Percentiles rank a stretch among this genome's conserved stretches.
Conservation (phyloP, 176 grass and related monocot genomes). For the Eleusine indica region DNA sequence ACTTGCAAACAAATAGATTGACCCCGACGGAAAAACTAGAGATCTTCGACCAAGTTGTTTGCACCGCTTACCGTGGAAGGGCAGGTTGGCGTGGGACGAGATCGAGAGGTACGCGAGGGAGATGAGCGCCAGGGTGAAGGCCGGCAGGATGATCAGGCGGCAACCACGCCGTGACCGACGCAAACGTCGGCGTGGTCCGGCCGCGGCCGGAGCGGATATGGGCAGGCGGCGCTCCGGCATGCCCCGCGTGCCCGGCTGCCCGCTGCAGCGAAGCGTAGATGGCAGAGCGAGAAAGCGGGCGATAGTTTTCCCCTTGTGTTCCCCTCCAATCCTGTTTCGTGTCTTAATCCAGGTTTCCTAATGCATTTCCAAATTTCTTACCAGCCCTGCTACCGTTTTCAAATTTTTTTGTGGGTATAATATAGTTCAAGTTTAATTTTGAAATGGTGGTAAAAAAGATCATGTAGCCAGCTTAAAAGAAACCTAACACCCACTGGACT, state of each 20-base stretch:
- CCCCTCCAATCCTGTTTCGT: background rate
- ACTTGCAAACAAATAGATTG: slow-evolving; percentile 1
- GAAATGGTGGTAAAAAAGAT: background rate
- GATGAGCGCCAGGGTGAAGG: slow-evolving; percentile 52
- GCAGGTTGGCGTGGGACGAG: slow-evolving; percentile 50
- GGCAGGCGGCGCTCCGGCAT: slow-evolving; percentile 51
- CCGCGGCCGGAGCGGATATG: slow-evolving; percentile 14
- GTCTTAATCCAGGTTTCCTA: background rate
- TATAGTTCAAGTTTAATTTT: background rate
- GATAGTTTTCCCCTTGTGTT: background rate
- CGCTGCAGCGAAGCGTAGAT: slow-evolving; percentile 19
- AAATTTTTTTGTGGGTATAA: too few relatives aligned
- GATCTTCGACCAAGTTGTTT: background rate
- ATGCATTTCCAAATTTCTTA: background rate
- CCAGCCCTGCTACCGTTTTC: background rate
- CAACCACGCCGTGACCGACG: slow-evolving; percentile 48
- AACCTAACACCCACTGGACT: background rate
- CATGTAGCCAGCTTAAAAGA: background rate
- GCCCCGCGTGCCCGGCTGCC: background rate
- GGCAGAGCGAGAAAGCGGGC: background rate
- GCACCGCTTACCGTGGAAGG: slow-evolving; percentile 56
- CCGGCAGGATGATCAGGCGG: slow-evolving; percentile 36
- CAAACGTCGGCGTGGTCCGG: slow-evolving; percentile 40
- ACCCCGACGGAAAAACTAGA: background rate
- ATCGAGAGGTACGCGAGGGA: slow-evolving; percentile 66